Conservation (phyloP, 108 stramenopile genomes). For the Mayamaea pseudoterrestris region DNA sequence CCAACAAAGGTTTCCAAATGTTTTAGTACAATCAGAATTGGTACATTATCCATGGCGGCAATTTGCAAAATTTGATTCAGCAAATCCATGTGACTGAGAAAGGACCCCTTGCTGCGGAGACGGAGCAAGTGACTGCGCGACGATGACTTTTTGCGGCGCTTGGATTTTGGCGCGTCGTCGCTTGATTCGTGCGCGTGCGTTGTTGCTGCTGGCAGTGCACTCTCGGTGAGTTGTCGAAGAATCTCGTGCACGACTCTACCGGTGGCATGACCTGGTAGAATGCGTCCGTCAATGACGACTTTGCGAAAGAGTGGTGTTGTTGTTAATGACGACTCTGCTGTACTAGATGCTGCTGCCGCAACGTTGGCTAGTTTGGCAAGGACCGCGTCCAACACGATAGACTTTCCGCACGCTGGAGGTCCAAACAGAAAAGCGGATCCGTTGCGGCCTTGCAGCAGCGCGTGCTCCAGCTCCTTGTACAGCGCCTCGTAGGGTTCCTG, state of each 20-base stretch:
- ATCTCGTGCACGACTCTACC: constrained; percentile 51
- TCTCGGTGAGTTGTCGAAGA: constrained; percentile 58
- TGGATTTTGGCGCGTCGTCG: constrained; percentile 1
- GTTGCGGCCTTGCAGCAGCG: constrained; percentile 17
- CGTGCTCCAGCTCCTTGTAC: not conserved
- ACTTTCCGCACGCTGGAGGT: constrained; percentile 60
- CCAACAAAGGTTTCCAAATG: constrained; percentile 62
- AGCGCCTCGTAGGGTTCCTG: not conserved
- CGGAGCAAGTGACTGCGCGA: not conserved
- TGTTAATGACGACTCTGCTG: not conserved
- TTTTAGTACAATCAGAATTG: constrained; percentile 64
- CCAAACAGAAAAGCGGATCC: constrained; percentile 66
- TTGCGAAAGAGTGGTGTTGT: constrained; percentile 30
- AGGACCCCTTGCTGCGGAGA: not conserved
- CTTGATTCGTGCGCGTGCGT: constrained; percentile 5
- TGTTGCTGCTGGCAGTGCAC: constrained; percentile 23
- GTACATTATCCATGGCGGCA: constrained; percentile 58
- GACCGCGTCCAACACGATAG: constrained; percentile 50
- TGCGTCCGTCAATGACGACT: constrained; percentile 52
- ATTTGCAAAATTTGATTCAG: constrained; percentile 54
- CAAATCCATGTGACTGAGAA: constrained; percentile 39
- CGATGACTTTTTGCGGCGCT: constrained; percentile 5
- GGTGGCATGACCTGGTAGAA: constrained; percentile 58
- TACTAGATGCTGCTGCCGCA: not conserved
- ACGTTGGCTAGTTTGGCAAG: constrained; percentile 29